These are phyloP conservation scores for Usnea hakonensis DNA, from an alignment of 495 filamentous ascomycete species.

Conservation along the genomic window DNA sequence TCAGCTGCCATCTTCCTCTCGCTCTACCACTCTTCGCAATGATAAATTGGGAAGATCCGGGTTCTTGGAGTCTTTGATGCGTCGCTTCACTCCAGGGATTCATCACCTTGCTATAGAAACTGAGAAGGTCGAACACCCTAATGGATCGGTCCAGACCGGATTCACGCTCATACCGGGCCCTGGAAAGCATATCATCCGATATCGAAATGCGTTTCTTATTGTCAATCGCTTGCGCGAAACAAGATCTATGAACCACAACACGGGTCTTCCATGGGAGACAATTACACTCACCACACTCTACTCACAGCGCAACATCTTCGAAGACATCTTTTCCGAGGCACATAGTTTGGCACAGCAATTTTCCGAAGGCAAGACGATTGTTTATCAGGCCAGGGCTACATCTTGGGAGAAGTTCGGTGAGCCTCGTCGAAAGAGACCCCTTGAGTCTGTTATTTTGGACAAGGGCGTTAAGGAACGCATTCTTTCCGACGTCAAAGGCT, in stretches of 20 bases:
- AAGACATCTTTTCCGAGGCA: constrained; percentile 77
- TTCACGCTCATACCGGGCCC: constrained; percentile 88
- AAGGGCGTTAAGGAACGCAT: constrained; percentile 77
- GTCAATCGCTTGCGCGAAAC: constrained; percentile 76
- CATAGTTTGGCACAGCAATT: constrained; percentile 65
- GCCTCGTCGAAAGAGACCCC: constrained; percentile 75
- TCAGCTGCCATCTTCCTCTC: constrained; percentile 31
- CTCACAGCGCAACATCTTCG: constrained; percentile 74
- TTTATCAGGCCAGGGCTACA: constrained; percentile 77
- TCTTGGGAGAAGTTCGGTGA: constrained; percentile 81
- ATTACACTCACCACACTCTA: constrained; percentile 89
- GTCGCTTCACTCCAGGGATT: constrained; percentile 53
- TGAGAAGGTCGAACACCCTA: constrained; percentile 48
- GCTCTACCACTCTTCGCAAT: constrained; percentile 24
- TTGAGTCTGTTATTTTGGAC: constrained; percentile 83
- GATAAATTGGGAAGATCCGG: constrained; percentile 28
- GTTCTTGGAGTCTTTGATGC: constrained; percentile 45
- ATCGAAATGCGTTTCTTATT: constrained; percentile 74
- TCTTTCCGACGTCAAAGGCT: constrained; percentile 78
- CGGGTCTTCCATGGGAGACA: constrained; percentile 87
- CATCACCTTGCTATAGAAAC: constrained; percentile 66
- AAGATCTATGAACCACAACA: constrained; percentile 60
- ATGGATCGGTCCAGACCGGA: constrained; percentile 63
- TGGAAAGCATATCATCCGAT: constrained; percentile 77
- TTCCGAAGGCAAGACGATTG: constrained; percentile 87